Evolutionary conservation across 192 early-diverging fungal species (phyloP).

Genomic region (Coemansia sp.): DNA sequence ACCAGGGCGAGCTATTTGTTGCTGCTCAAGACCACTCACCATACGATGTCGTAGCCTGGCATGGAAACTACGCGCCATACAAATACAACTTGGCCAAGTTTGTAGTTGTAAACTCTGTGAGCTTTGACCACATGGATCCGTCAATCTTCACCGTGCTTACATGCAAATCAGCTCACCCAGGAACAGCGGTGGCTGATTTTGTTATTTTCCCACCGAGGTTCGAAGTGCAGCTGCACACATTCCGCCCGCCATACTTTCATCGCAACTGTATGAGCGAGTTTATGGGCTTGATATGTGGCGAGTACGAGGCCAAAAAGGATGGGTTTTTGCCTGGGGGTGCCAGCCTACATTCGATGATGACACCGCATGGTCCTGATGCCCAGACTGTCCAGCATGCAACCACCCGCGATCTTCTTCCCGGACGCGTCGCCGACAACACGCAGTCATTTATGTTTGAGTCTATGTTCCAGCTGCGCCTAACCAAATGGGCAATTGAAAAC

Average conservation of each 20-base stretch:
- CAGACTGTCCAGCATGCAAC: constrained; percentile 71
- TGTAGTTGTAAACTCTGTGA: constrained; percentile 81
- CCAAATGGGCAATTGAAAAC: constrained; percentile 75
- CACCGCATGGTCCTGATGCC: constrained; percentile 89
- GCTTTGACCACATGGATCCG: constrained; percentile 89
- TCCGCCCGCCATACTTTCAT: constrained; percentile 95
- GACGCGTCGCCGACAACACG: constrained; percentile 76
- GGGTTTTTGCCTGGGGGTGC: constrained; percentile 93
- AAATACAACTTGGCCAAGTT: constrained; percentile 88
- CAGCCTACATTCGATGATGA: constrained; percentile 77
- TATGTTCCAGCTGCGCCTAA: constrained; percentile 72
- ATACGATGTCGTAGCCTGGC: constrained; percentile 96
- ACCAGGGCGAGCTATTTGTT: constrained; percentile 74
- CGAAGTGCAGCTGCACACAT: constrained; percentile 87
- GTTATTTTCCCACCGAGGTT: constrained; percentile 96
- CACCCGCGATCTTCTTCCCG: constrained; percentile 68
- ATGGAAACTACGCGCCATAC: constrained; percentile 94
- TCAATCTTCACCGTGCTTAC: constrained; percentile 96
- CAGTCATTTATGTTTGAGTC: constrained; percentile 97
- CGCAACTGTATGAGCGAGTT: constrained; percentile 98
- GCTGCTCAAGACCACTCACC: constrained; percentile 77
- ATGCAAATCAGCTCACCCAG: constrained; percentile 79
- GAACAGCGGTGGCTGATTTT: constrained; percentile 89
- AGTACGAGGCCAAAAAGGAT: constrained; percentile 90
- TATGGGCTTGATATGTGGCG: constrained; percentile 92